Evolutionary conservation across 176 grass and related monocot genomes (phyloP).

Genomic region (Triticum monococcum): DNA sequence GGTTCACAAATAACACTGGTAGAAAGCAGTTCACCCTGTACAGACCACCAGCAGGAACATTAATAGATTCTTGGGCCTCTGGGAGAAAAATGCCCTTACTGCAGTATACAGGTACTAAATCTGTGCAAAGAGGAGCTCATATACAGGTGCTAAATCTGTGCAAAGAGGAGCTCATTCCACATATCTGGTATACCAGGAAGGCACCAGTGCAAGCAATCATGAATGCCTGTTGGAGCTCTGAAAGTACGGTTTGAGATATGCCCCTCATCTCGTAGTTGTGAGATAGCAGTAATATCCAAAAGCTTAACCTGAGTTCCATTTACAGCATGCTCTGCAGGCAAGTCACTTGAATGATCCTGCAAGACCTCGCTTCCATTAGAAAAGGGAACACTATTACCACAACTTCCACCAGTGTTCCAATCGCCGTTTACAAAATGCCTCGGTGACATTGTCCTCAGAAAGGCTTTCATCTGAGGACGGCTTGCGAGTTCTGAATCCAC

Average conservation of each 20-base stretch:
- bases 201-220: conserved; percentile 98
- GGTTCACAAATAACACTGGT: not conserved
- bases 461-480: conserved; percentile 64
- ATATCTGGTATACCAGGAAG: conserved; percentile 89
- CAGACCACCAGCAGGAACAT: not conserved
- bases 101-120: conserved; percentile 42
- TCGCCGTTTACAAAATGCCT: conserved; percentile 96
- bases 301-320: conserved; percentile 72
- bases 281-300: conserved; percentile 89
- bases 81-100: conserved; percentile 3
- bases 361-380: conserved; percentile 66
- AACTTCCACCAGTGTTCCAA: conserved; percentile 98
- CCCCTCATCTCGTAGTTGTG: conserved; percentile 77
- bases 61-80: not conserved
- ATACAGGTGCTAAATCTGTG: conserved; percentile 59
- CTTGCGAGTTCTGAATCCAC: conserved; percentile 54
- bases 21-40: not conserved
- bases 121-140: conserved; percentile 86
- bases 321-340: conserved; percentile 53
- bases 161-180: conserved; percentile 97
- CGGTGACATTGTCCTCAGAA: conserved; percentile 87
- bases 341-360: conserved; percentile 72
- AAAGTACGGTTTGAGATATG: conserved; percentile 81
- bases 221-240: conserved; percentile 48
- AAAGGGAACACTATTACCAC: conserved; percentile 68